Evolutionary conservation across 2,329 filamentous ascomycete genomes (phyloP).

Genomic region (Colletotrichum liaoningense): DNA sequence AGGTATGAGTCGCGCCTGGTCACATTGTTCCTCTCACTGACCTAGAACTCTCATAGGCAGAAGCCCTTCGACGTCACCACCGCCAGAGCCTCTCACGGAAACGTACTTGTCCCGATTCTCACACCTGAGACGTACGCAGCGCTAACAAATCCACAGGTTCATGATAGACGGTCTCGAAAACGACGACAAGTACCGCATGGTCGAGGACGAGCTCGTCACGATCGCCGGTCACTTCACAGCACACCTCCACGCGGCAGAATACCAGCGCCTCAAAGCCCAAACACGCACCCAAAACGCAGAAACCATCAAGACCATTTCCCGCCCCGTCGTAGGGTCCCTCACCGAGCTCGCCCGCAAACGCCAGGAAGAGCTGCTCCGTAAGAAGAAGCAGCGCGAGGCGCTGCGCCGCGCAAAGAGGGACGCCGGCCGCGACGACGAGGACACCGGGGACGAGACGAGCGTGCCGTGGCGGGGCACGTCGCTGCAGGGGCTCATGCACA

Average conservation of each 20-base stretch:
- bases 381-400: conserved; percentile 49
- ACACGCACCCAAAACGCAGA: conserved; percentile 66
- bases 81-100: conserved; percentile 59
- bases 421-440: conserved; percentile 39
- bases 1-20: background rate
- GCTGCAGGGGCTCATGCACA: conserved; percentile 57
- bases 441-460: conserved; percentile 45
- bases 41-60: conserved; percentile 38
- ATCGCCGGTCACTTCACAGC: conserved; percentile 77
- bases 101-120: conserved; percentile 45
- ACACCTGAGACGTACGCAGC: background rate
- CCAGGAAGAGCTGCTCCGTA: conserved; percentile 48
- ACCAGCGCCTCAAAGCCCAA: conserved; percentile 72
- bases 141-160: conserved; percentile 52
- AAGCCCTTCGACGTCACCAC: conserved; percentile 63
- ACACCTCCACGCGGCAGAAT: conserved; percentile 83
- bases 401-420: conserved; percentile 38
- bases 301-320: conserved; percentile 61
- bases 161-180: conserved; percentile 73
- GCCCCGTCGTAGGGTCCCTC: conserved; percentile 59
- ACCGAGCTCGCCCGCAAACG: conserved; percentile 49
- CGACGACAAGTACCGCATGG: conserved; percentile 85
- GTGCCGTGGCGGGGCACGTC: conserved; percentile 46
- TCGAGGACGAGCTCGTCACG: conserved; percentile 81
- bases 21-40: background rate